Base-by-base conservation (phyloP, 2,329 filamentous ascomycete genomes). In the Sporothrix mexicana region DNA sequence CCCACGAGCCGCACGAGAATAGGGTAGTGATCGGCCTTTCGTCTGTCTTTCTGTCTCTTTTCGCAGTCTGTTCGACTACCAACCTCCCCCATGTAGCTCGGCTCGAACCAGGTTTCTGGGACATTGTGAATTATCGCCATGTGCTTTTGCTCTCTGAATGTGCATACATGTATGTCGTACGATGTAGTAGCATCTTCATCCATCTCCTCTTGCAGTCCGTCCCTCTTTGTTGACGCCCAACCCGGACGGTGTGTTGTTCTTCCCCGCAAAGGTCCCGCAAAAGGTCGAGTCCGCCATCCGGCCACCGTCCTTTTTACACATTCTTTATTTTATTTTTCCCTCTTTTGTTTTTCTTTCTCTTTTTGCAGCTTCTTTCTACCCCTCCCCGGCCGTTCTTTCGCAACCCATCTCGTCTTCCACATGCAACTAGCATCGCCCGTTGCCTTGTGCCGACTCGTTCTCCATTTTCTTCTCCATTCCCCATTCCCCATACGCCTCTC, bases 11-110 rank as follows among this genome's bases (percentile, higher is more conserved):
- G 61, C 41, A 66, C 30, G 30, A 36, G 12, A 15, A 66, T 23
- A n/a, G 12, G 61, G 61, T 43, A 66, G 20, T 17, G 61, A 66
- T 66, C 61, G 20, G 41, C 61, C 61, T 25, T 25, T 23, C 30
- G 2, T 36, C 30, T 36, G 30, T 36, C 30, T 36, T 36, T 36
- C 7, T 36, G 30, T 36, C 30, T 36, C n/a, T 36, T 6, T 36
- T 36, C 30, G 30, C 30, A 36, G 30, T 2, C 30, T 36, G 3
- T 36, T 36, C 30, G 61, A 17, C 61, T 66, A 7, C 30, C 30
- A 36, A 36, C 30, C 30, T 36, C 30, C 30, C 20, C 51, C 4
- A 55, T 20, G 59, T 43, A 45, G 36, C 36, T 62, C 59, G n/a
- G 59, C 36, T 25, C 41, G 41, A 45, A 7, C 41, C 61, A 47